A percentile compares a stretch with the other conserved stretches of the same genome.
These are phyloP conservation scores for Leucaena leucocephala DNA, from an alignment of 306 rosid genomes.

Conservation along the genomic window DNA sequence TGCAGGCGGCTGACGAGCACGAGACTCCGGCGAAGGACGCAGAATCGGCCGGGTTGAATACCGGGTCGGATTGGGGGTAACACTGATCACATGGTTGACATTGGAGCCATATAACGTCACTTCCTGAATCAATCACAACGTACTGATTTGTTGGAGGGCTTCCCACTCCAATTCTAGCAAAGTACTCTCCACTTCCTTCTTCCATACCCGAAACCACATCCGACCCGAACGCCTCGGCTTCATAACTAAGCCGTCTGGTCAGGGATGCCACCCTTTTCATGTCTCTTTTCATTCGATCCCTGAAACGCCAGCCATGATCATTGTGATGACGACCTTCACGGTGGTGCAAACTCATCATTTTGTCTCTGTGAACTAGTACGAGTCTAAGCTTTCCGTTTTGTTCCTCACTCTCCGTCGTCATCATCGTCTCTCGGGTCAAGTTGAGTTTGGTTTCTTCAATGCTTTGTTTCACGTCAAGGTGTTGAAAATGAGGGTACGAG, in stretches of 20 bases:
- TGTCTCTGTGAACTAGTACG: slow-evolving; percentile 59
- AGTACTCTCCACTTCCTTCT: slow-evolving; percentile 88
- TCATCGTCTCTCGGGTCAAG: slow-evolving; percentile 26
- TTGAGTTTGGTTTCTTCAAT: slow-evolving; percentile 21
- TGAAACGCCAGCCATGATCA: slow-evolving; percentile 23
- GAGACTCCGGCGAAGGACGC: slow-evolving; percentile 67
- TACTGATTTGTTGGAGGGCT: slow-evolving; percentile 78
- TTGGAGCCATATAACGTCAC: slow-evolving; percentile 90
- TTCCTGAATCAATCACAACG: slow-evolving; percentile 83
- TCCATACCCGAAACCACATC: slow-evolving; percentile 80
- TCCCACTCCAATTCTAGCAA: slow-evolving; percentile 77
- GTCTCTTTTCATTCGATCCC: slow-evolving; percentile 53
- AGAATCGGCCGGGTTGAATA: slow-evolving; percentile 77
- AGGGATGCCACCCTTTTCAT: slow-evolving; percentile 44
- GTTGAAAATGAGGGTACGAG: not conserved
- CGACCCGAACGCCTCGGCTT: slow-evolving; percentile 59
- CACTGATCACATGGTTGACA: slow-evolving; percentile 82
- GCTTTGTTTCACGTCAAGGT: not conserved
- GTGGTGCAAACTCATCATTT: slow-evolving; percentile 12
- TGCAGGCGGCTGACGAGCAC: slow-evolving; percentile 67
- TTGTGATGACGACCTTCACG: not conserved
- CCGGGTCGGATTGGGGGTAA: slow-evolving; percentile 82
- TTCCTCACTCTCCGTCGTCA: not conserved
- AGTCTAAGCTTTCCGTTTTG: slow-evolving; percentile 51
- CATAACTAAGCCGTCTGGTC: not conserved